Base-by-base conservation (phyloP, 495 filamentous ascomycete genomes). In the Chlorociboria aeruginascens region DNA sequence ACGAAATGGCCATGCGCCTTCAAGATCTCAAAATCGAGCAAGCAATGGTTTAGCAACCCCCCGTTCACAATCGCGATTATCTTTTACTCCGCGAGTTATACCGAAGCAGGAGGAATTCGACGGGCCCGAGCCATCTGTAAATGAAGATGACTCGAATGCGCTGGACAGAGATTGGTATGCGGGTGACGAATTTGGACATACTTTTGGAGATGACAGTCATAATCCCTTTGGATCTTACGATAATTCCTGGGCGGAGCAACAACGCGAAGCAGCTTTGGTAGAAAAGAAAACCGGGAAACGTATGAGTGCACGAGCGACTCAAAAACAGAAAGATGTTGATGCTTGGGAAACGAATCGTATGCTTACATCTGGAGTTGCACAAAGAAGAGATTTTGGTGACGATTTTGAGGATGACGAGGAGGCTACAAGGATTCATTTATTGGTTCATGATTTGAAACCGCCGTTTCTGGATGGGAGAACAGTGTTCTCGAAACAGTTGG, bases 321-420 rank as follows among this genome's bases (percentile, higher is more conserved):
- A 92, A 61, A 89, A 83, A 63, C 86, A 94, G 66, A 89, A 89
- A 61, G 92, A 96, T 60, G 83, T 85, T 20, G 92, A 98, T 70
- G 89, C 87, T 28, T 98, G 92, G 92, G 92, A 98, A 62, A 89
- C 89, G 12, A 97, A 99, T 66, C 86, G 92, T 33, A 96, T 99
- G 93, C 79, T 97, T 37, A 93, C 88, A 0, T 95, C 88, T 10
- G 90, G 88, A 44, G 90, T 97, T 40, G 93, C 93, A 12, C 93
- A 97, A 63, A 69, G 90, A 63, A 71, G 86, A 51, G 85, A 90
- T 55, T 76, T 85, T 54, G 80, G 82, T 30, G 71, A 74, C 17
- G 86, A 89, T 54, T 90, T 94, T 49, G 77, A 83, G 49, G 89
- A 96, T 41, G 92, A 98, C 53, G 83, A 95, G 40, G 92, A 97